phyloP scores from a whole-genome alignment of 257 asterid species.

The Schizonepeta tenuifolia region DNA sequence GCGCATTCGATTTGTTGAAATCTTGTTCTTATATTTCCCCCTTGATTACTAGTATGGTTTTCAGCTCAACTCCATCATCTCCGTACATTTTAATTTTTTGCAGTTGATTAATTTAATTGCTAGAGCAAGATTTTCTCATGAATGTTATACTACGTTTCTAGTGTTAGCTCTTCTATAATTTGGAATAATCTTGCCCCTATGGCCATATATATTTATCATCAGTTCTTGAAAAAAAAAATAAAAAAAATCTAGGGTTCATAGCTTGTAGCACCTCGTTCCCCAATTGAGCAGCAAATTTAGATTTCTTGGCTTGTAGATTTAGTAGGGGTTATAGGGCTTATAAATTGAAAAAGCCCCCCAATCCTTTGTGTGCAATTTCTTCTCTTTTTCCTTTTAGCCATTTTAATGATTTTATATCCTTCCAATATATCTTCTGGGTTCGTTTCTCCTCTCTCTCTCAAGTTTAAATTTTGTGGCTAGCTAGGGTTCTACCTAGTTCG shows the following conservation, averaged over 20 bases:
- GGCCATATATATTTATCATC: too few species aligned
- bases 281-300: constrained; percentile 27
- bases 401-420: not conserved
- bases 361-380: not conserved
- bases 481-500: not conserved
- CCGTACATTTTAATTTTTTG: not conserved
- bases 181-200: constrained; percentile 18
- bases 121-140: not conserved
- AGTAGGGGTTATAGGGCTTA: constrained; percentile 43
- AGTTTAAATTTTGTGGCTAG: too few species aligned
- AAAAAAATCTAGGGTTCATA: constrained; percentile 40
- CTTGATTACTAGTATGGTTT: not conserved
- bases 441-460: not conserved
- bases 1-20: not conserved
- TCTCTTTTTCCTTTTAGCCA: not conserved
- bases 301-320: constrained; percentile 25
- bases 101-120: constrained; percentile 3
- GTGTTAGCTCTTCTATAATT: not conserved
- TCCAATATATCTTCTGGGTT: too few species aligned
- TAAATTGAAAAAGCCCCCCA: not conserved
- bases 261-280: constrained; percentile 19
- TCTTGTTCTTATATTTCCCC: not conserved
- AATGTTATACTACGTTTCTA: not conserved
- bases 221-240: not conserved
- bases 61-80: constrained; percentile 27